Conservation (phyloP, 352 stramenopile species). For the Peronospora belbahrii region DNA sequence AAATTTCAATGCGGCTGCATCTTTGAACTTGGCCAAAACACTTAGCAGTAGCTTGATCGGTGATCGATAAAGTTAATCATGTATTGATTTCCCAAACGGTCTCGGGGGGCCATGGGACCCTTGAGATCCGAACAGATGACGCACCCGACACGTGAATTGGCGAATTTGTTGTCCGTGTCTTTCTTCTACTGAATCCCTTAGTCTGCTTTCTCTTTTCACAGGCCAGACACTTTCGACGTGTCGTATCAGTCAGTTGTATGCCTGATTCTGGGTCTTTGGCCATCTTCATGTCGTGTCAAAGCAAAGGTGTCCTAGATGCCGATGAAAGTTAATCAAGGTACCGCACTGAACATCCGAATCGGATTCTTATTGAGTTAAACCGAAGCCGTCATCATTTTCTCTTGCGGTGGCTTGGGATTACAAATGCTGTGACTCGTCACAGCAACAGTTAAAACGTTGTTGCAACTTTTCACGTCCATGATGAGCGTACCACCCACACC, state of each 20-base stretch:
- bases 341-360: neutral
- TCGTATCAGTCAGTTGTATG: no score
- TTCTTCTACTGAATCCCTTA: no score
- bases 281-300: neutral
- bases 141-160: no score
- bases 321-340: constrained; percentile 1
- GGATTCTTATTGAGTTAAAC: neutral
- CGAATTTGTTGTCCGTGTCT: no score
- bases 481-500: neutral
- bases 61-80: no score
- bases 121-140: neutral
- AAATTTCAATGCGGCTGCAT: neutral
- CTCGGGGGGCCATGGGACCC: neutral
- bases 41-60: neutral
- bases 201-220: no score
- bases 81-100: no score
- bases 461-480: neutral
- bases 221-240: no score
- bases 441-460: neutral
- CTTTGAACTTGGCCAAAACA: neutral
- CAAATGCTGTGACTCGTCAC: neutral
- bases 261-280: neutral
- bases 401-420: neutral
- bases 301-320: neutral
- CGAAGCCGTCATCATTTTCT: no score